Percentiles rank a stretch among this genome's conserved stretches.
phyloP scores from a whole-genome alignment of 148 eudicot genomes.

The Rhododendron vialii region DNA sequence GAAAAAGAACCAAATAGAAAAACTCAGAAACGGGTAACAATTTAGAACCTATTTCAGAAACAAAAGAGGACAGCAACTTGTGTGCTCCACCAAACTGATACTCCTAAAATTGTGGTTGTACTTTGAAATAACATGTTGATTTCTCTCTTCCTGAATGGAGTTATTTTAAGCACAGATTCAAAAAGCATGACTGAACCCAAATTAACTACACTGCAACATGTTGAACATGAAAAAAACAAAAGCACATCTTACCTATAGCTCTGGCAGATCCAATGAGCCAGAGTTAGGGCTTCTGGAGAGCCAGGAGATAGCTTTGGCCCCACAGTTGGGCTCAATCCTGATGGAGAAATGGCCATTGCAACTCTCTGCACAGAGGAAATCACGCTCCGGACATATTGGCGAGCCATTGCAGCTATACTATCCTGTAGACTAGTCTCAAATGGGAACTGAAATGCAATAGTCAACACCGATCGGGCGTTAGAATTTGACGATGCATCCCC shows the following conservation, averaged over 20 bases:
- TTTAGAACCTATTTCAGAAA: not conserved
- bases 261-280: constrained; percentile 91
- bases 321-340: constrained; percentile 56
- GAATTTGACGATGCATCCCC: constrained; percentile 36
- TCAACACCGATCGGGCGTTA: constrained; percentile 62
- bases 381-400: constrained; percentile 86
- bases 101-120: not conserved
- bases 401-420: constrained; percentile 87
- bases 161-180: not conserved
- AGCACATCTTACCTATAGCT: constrained; percentile 62
- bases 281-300: constrained; percentile 86
- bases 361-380: constrained; percentile 91
- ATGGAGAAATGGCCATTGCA: constrained; percentile 88
- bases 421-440: constrained; percentile 74
- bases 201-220: not conserved
- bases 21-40: not conserved
- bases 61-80: not conserved
- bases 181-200: not conserved
- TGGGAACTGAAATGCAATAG: constrained; percentile 94
- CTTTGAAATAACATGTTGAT: not conserved
- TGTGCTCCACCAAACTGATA: not conserved
- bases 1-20: not conserved
- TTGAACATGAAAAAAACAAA: not conserved
- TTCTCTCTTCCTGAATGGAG: not conserved
- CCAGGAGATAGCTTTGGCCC: constrained; percentile 74